A percentile compares a stretch with the other conserved stretches of the same genome.
Evolutionary conservation across 1,284 basidiomycete genomes (phyloP).

Genomic region (Moniliophthora roreri): DNA sequence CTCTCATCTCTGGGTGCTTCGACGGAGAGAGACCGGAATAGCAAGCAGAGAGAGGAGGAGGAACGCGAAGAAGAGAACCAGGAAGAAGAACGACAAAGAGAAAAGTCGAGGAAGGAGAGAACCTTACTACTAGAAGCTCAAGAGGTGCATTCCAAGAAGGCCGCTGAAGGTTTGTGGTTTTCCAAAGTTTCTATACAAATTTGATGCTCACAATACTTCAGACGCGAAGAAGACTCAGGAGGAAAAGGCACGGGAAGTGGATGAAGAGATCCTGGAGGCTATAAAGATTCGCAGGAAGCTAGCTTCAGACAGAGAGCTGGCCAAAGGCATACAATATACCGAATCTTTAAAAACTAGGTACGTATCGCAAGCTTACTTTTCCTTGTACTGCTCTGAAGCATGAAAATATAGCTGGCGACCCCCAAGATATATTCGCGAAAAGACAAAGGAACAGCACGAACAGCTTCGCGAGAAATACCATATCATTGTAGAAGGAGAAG

Average conservation of each 20-base stretch:
- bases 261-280: conserved; percentile 88
- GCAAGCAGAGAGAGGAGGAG: conserved; percentile 58
- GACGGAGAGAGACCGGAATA: conserved; percentile 53
- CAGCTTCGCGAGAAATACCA: conserved; percentile 87
- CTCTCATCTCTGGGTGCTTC: conserved; percentile 62
- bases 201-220: conserved; percentile 29
- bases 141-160: conserved; percentile 84
- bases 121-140: conserved; percentile 90
- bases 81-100: conserved; percentile 72
- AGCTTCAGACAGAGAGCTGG: conserved; percentile 89
- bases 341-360: conserved; percentile 85
- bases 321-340: conserved; percentile 89
- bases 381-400: conserved; percentile 4
- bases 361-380: conserved; percentile 22
- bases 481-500: conserved; percentile 89
- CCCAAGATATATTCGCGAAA: conserved; percentile 79
- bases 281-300: conserved; percentile 91
- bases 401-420: conserved; percentile 73
- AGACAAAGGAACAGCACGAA: conserved; percentile 69
- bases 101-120: conserved; percentile 77
- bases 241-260: conserved; percentile 85
- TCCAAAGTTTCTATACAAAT: conserved; percentile 6
- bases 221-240: conserved; percentile 85
- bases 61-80: conserved; percentile 73
- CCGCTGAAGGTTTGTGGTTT: conserved; percentile 77